Evolutionary conservation across 129 eudicot species (phyloP), one percentile per base, ranked within the genome.

Genomic region (Flaveria robusta): DNA sequence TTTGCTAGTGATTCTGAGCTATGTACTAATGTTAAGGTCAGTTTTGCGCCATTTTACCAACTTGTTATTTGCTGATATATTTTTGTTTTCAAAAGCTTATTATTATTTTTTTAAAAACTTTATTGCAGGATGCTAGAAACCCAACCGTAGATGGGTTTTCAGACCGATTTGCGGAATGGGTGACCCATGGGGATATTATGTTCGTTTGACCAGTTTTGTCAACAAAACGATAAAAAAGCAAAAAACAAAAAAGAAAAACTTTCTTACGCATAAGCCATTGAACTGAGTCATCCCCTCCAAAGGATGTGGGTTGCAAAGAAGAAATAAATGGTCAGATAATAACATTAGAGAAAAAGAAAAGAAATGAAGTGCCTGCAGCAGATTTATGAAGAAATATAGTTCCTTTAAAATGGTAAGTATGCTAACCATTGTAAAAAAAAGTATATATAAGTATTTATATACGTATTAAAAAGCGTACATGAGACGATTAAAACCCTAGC

Each of bases 111-210:
- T 29, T 31, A 56, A 34, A 54, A 12, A 19, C 75, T 26, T 63
- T 77, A 73, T 74, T 54, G 67, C 76, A 72, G 74, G 82, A 75
- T 29, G 71, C 31, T 59, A 58, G 74, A 43, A 80, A 60, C 54
- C 60, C 68, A 7, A 27, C 27, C 43, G 59, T 26, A 45, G 74
- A 76, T 1, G 79, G 74, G 55, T 91, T 74, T 77, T 88, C 92
- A 18, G 92, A 85, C 50, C 77, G 86, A 70, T 88, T 91, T 79
- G 83, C 81, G 9, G 79, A 85, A 41, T 86, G 94, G 95, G 92
- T 91, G 71, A 82, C 75, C 54, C 22, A 88, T 73, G 96, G 95
- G 84, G 86, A 88, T 54, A 77, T 89, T 31, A 74, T 88, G 77
- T 88, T 91, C 79, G 88, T 74, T 66, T 88, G 84, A 88, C 58